Percentiles rank a stretch among this genome's conserved stretches.
Evolutionary conservation across 2,329 filamentous ascomycete genomes (phyloP).

Genomic region (Cladophialophora chaetospira): DNA sequence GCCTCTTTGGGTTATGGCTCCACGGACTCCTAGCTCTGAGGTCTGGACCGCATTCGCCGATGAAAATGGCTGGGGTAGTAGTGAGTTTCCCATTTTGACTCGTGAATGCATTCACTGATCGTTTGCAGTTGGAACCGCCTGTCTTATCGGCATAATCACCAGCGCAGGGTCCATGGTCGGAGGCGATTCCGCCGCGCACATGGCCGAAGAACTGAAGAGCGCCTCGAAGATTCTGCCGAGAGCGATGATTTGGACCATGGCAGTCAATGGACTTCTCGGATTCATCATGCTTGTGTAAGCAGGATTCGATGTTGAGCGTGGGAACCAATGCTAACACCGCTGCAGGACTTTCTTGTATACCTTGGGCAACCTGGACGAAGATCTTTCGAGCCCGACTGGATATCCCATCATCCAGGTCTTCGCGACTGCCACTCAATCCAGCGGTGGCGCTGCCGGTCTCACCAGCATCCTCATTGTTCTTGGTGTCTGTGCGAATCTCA

Average conservation of each 20-base stretch:
- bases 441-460: conserved; percentile 46
- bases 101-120: conserved; percentile 39
- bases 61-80: conserved; percentile 44
- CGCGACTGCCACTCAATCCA: conserved; percentile 33
- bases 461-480: conserved; percentile 39
- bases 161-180: conserved; percentile 46
- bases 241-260: conserved; percentile 40
- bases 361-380: conserved; percentile 38
- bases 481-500: conserved; percentile 37
- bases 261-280: conserved; percentile 41
- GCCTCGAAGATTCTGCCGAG: conserved; percentile 41
- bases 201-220: conserved; percentile 43
- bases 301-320: too few species aligned
- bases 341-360: conserved; percentile 42
- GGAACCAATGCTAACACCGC: conserved; percentile 41
- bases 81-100: conserved; percentile 47
- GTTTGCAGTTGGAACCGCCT: conserved; percentile 40
- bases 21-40: conserved; percentile 41
- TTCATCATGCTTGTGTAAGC: conserved; percentile 41
- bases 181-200: conserved; percentile 43
- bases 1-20: conserved; percentile 37
- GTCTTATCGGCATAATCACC: conserved; percentile 43
- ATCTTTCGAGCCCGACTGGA: conserved; percentile 36
- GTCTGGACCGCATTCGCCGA: conserved; percentile 52
- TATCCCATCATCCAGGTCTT: conserved; percentile 41